A percentile compares a stretch with the other conserved stretches of the same genome.
Evolutionary conservation across 2,329 filamentous ascomycete genomes (phyloP).

Genomic region (Delphinella strobiligena): DNA sequence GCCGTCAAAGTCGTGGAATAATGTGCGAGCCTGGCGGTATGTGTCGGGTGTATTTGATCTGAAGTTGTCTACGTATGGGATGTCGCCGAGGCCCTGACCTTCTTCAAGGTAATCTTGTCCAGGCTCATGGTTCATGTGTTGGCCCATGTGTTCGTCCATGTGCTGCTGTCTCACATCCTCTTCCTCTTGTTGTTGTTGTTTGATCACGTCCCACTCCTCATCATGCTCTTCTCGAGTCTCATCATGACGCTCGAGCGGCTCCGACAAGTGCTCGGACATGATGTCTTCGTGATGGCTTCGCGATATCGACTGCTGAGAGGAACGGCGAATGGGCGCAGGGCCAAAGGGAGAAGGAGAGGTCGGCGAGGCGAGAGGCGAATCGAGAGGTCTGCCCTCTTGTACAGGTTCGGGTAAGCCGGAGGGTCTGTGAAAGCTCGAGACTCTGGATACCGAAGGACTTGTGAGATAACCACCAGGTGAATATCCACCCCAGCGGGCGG

Average conservation of each 20-base stretch:
- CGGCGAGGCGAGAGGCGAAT: slow-evolving; percentile 19
- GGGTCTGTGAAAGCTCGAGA: slow-evolving; percentile 8
- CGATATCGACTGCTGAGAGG: slow-evolving; percentile 9
- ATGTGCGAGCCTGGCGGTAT: slow-evolving; percentile 50
- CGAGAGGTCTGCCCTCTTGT: slow-evolving; percentile 22
- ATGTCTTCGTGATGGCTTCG: slow-evolving; percentile 7
- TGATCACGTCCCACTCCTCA: not conserved
- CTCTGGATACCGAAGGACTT: slow-evolving; percentile 47
- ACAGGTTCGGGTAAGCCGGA: slow-evolving; percentile 25
- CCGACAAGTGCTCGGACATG: not conserved
- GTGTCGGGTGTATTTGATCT: slow-evolving; percentile 40
- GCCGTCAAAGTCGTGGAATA: slow-evolving; percentile 74
- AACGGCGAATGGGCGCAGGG: slow-evolving; percentile 4
- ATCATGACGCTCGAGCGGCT: not conserved
- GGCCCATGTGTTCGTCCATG: not conserved
- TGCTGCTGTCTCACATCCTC: not conserved
- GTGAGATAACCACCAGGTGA: slow-evolving; percentile 57
- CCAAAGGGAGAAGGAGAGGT: slow-evolving; percentile 4
- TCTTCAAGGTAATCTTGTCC: not conserved
- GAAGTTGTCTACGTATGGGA: not conserved
- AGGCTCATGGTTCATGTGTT: not conserved
- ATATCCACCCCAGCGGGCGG: slow-evolving; percentile 57
- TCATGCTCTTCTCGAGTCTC: not conserved
- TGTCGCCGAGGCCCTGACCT: too few species aligned
- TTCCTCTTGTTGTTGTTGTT: not conserved